Percentiles rank a stretch among this genome's conserved stretches.
These are phyloP conservation scores for Drosera spatulata DNA, from an alignment of 179 eudicot genomes.

Conservation along the genomic window DNA sequence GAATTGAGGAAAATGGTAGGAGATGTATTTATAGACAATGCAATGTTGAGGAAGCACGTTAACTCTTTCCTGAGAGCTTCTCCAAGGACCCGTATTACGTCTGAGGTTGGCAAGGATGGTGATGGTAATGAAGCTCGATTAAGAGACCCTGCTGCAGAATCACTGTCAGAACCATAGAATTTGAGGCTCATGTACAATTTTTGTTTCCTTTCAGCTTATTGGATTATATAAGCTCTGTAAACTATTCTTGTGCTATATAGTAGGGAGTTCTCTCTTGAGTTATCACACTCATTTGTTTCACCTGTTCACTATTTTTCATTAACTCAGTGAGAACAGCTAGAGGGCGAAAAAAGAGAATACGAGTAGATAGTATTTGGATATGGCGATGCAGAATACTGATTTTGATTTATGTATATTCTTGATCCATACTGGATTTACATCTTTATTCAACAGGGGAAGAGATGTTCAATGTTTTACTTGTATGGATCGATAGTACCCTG, in stretches of 20 bases:
- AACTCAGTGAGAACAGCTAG: too few relatives aligned
- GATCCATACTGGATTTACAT: too few relatives aligned
- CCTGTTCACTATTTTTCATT: too few relatives aligned
- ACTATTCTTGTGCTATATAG: neutral
- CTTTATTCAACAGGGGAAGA: too few relatives aligned
- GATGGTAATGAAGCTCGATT: constrained; percentile 16
- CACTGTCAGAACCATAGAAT: constrained; percentile 26
- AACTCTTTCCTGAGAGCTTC: constrained; percentile 36
- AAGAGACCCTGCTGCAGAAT: constrained; percentile 17
- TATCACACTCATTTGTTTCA: too few relatives aligned
- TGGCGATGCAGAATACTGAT: too few relatives aligned
- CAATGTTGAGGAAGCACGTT: constrained; percentile 52
- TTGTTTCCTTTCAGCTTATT: neutral
- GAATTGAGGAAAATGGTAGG: constrained; percentile 48
- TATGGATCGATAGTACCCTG: too few relatives aligned
- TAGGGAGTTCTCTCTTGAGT: too few relatives aligned
- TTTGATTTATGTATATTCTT: too few relatives aligned
- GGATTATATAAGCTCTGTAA: neutral
- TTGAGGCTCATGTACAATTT: constrained; percentile 24
- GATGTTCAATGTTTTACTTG: too few relatives aligned
- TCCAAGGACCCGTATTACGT: constrained; percentile 18
- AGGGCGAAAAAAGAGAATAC: too few relatives aligned
- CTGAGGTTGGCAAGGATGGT: constrained; percentile 5
- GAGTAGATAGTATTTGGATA: too few relatives aligned
- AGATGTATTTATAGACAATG: constrained; percentile 40